Percentiles rank a stretch among this genome's conserved stretches.
These are phyloP conservation scores for Backusella westeae DNA, from an alignment of 192 early-diverging fungal genomes.

Conservation along the genomic window DNA sequence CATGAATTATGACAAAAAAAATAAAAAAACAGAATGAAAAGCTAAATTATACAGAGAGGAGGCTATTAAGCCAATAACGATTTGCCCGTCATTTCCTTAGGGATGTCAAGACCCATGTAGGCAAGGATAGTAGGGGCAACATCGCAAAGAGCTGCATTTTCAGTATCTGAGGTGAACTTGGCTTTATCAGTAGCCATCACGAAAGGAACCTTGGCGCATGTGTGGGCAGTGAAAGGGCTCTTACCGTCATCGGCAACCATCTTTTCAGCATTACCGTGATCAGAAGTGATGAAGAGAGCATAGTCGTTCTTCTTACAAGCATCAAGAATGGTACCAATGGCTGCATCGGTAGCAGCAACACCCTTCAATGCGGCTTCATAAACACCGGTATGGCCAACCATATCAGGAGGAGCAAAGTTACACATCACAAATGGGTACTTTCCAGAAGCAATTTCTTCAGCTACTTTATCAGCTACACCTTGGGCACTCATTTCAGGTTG, in stretches of 20 bases:
- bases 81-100: conserved; percentile 91
- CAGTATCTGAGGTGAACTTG: conserved; percentile 46
- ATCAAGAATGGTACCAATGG: conserved; percentile 90
- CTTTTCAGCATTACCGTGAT: conserved; percentile 99
- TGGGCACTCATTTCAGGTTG: conserved; percentile 93
- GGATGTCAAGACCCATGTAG: conserved; percentile 88
- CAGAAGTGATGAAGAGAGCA: conserved; percentile 91
- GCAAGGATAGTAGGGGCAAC: conserved; percentile 95
- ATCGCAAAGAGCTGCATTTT: conserved; percentile 82
- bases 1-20: background rate
- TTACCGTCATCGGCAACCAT: conserved; percentile 83
- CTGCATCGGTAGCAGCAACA: conserved; percentile 92
- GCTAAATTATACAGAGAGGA: background rate
- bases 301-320: conserved; percentile 92
- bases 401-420: conserved; percentile 98
- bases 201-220: conserved; percentile 87
- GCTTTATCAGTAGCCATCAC: conserved; percentile 68
- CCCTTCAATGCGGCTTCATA: conserved; percentile 91
- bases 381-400: conserved; percentile 96
- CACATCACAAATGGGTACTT: conserved; percentile 96
- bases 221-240: conserved; percentile 97
- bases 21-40: background rate
- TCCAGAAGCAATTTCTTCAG: conserved; percentile 68
- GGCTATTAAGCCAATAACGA: conserved; percentile 49
- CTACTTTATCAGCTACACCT: conserved; percentile 88